These are phyloP conservation scores for Globisporangium cederbergense DNA, from an alignment of 352 stramenopile genomes.

Conservation along the genomic window DNA sequence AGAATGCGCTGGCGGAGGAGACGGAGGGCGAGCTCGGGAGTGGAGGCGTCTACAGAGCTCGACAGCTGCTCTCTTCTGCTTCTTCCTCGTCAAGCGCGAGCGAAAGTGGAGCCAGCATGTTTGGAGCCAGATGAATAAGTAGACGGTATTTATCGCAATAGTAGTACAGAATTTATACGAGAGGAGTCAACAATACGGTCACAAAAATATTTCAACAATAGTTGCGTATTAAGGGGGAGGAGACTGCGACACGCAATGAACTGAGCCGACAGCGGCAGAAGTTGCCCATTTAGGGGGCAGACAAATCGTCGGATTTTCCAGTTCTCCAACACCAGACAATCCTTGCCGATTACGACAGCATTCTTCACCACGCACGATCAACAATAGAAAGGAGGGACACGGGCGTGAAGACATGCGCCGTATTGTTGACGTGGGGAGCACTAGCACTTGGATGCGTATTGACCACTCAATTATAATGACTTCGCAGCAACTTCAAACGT, in stretches of 20 bases:
- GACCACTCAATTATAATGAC: conserved; percentile 7
- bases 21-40: neutral
- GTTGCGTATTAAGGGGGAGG: too few relatives aligned
- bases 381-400: neutral
- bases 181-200: too few relatives aligned
- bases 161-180: too few relatives aligned
- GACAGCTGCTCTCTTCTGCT: neutral
- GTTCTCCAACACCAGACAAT: neutral
- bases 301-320: too few relatives aligned
- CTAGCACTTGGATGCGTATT: neutral
- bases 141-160: too few relatives aligned
- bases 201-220: too few relatives aligned
- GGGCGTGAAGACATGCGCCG: neutral
- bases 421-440: conserved; percentile 3
- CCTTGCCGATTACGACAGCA: neutral
- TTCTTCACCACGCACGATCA: conserved; percentile 1
- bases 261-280: too few relatives aligned
- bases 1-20: neutral
- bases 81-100: neutral
- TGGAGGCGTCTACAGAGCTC: neutral
- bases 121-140: neutral
- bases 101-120: conserved; percentile 6
- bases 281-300: neutral
- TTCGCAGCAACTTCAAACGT: conserved; percentile 7
- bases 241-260: too few relatives aligned